These are phyloP conservation scores for Parachaetomium inaequale DNA, from an alignment of 495 filamentous ascomycete species.

Conservation along the genomic window DNA sequence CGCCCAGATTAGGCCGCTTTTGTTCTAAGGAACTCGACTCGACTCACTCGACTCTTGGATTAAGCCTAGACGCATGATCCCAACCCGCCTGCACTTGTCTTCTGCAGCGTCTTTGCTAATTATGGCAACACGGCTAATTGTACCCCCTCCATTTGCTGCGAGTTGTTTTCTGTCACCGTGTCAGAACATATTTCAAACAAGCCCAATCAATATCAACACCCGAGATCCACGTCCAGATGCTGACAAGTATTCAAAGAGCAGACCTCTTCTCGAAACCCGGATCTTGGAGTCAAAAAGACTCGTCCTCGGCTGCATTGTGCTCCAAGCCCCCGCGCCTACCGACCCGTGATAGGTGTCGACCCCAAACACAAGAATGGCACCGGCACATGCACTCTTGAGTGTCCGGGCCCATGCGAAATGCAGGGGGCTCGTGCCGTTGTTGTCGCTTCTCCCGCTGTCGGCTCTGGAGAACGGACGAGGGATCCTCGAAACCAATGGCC, in stretches of 20 bases:
- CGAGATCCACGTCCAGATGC: not conserved
- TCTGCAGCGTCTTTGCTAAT: not conserved
- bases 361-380: not conserved
- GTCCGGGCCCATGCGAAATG: not conserved
- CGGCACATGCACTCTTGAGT: not conserved
- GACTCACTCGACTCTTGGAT: not conserved
- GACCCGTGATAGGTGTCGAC: not conserved
- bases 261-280: no score
- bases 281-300: not conserved
- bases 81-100: not conserved
- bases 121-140: constrained; percentile 8
- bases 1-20: no score
- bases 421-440: not conserved
- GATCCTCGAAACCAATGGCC: constrained; percentile 12
- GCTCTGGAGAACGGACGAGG: constrained; percentile 11
- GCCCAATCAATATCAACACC: not conserved
- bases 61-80: not conserved
- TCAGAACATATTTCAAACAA: not conserved
- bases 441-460: not conserved
- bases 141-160: not conserved
- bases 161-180: not conserved
- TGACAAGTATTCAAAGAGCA: not conserved
- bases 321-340: not conserved
- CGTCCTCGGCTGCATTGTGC: not conserved
- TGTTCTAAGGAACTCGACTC: no score